Conservation (phyloP, 768 basidiomycete species). For the Austroboletus eburneus region DNA sequence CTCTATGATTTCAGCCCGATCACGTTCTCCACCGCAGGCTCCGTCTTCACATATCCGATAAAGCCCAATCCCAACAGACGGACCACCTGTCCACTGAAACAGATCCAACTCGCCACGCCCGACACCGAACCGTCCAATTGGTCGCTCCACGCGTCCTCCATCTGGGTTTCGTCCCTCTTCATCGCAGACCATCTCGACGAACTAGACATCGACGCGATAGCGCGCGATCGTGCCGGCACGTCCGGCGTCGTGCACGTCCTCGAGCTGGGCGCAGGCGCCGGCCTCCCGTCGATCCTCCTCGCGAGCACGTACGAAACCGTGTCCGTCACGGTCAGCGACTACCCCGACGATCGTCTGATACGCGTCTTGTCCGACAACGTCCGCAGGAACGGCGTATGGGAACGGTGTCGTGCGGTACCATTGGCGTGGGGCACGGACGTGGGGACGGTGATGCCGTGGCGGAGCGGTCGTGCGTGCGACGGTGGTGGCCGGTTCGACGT, state of each 20-base stretch:
- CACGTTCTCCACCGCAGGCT: conserved; percentile 52
- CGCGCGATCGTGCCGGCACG: neutral
- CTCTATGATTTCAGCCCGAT: conserved; percentile 64
- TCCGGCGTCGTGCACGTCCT: conserved; percentile 39
- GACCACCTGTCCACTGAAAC: conserved; percentile 1
- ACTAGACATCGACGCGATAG: conserved; percentile 35
- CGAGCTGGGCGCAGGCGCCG: conserved; percentile 73
- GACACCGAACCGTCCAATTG: conserved; percentile 68
- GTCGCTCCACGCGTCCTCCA: conserved; percentile 72
- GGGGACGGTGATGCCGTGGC: conserved; percentile 10
- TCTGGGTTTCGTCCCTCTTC: conserved; percentile 68
- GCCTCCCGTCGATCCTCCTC: conserved; percentile 67
- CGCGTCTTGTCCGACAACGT: conserved; percentile 56
- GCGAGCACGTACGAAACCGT: conserved; percentile 43
- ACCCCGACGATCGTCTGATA: conserved; percentile 64
- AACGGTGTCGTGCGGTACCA: conserved; percentile 49
- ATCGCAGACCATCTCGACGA: conserved; percentile 60
- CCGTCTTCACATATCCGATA: conserved; percentile 45
- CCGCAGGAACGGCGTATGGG: conserved; percentile 41
- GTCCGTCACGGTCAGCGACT: conserved; percentile 59
- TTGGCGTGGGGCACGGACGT: conserved; percentile 64
- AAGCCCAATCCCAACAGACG: neutral
- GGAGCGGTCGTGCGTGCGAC: conserved; percentile 1
- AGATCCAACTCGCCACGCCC: conserved; percentile 51
- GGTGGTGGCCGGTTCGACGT: conserved; percentile 55